Conservation (phyloP, 176 grass and related monocot species). For the Carex littledalei region DNA sequence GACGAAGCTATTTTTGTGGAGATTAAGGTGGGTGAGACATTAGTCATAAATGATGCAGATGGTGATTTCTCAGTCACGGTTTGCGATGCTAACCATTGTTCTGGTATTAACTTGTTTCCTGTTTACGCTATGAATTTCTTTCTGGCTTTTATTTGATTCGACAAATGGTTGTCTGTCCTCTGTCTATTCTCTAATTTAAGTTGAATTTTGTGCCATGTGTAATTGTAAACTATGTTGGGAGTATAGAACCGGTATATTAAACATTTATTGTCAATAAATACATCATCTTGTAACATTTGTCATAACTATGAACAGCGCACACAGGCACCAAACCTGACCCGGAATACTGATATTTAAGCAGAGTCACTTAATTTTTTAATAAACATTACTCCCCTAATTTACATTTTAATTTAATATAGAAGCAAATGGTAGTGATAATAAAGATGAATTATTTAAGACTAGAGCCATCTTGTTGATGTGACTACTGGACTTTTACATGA, state of each 20-base stretch:
- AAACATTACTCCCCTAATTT: neutral
- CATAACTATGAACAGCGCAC: neutral
- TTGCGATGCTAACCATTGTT: conserved; percentile 81
- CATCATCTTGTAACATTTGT: neutral
- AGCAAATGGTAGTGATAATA: neutral
- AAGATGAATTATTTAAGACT: no score
- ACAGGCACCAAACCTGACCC: neutral
- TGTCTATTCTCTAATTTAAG: neutral
- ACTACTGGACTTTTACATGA: neutral
- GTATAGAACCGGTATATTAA: neutral
- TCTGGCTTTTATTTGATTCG: neutral
- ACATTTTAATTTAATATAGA: neutral
- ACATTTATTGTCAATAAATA: neutral
- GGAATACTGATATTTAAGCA: neutral
- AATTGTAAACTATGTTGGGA: neutral
- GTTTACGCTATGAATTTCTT: neutral
- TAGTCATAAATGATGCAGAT: conserved; percentile 46
- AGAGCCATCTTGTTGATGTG: no score
- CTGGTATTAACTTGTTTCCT: conserved; percentile 27
- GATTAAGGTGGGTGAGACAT: conserved; percentile 52
- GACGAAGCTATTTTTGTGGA: conserved; percentile 43
- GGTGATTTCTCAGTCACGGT: conserved; percentile 49
- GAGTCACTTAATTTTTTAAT: neutral
- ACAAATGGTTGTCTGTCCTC: neutral
- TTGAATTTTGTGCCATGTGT: neutral